Evolutionary conservation across 2,329 filamentous ascomycete genomes (phyloP).

Genomic region (Fusarium sp.): DNA sequence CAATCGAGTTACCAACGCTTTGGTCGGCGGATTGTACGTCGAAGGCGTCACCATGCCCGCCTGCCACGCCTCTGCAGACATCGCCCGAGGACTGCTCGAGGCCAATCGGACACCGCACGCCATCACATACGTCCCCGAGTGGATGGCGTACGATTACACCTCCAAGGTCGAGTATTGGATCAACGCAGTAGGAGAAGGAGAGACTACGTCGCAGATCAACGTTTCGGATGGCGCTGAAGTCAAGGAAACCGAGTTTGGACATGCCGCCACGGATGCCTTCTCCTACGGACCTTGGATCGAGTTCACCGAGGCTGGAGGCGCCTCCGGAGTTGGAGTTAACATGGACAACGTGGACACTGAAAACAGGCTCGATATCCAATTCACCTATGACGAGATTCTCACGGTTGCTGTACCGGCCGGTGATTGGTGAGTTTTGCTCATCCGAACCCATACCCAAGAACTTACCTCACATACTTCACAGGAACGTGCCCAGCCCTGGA

Average conservation of each 20-base stretch:
- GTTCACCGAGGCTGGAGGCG: conserved; percentile 20
- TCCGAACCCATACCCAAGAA: neutral
- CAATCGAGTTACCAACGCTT: conserved; percentile 21
- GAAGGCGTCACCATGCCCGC: conserved; percentile 37
- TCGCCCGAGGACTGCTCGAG: conserved; percentile 27
- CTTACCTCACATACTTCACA: conserved; percentile 2
- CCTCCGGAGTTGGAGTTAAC: conserved; percentile 13
- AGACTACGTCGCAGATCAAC: conserved; percentile 26
- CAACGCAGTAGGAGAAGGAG: conserved; percentile 36
- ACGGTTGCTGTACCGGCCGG: conserved; percentile 32
- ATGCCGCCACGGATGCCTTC: conserved; percentile 31
- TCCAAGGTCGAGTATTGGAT: conserved; percentile 37
- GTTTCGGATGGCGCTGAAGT: conserved; percentile 30
- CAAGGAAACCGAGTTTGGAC: conserved; percentile 38
- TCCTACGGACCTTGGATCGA: conserved; percentile 37
- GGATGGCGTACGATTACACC: conserved; percentile 26
- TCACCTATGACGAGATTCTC: conserved; percentile 41
- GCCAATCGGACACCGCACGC: conserved; percentile 34
- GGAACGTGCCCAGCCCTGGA: conserved; percentile 40
- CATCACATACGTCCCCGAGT: conserved; percentile 38
- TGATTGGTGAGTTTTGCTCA: conserved; percentile 14
- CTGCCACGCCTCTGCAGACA: conserved; percentile 36
- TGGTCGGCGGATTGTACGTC: conserved; percentile 27
- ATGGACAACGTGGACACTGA: conserved; percentile 28
- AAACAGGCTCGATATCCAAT: conserved; percentile 32